phyloP scores from a whole-genome alignment of 1,284 basidiomycete species.

The Ustanciosporium gigantosporum region DNA sequence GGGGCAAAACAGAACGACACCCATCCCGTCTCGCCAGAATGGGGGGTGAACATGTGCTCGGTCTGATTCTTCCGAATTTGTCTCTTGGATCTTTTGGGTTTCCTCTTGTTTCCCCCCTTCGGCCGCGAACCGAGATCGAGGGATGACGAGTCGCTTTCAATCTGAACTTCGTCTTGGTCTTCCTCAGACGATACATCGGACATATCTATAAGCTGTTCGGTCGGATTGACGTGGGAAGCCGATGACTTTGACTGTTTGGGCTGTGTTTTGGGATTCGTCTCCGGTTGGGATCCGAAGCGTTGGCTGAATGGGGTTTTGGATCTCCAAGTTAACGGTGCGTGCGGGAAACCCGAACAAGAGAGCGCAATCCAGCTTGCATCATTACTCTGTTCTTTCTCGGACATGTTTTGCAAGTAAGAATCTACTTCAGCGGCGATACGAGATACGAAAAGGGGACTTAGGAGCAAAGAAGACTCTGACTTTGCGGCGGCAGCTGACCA shows the following conservation, averaged over 20 bases:
- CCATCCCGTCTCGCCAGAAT: conserved; percentile 31
- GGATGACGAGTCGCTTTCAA: conserved; percentile 15
- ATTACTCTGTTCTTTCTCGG: neutral
- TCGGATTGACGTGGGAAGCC: neutral
- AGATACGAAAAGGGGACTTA: conserved; percentile 14
- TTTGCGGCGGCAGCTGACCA: conserved; percentile 2
- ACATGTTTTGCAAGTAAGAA: conserved; percentile 1
- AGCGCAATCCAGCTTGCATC: conserved; percentile 11
- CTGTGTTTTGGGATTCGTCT: neutral
- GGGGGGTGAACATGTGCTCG: conserved; percentile 22
- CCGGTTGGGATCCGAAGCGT: conserved; percentile 8
- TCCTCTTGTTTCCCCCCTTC: neutral
- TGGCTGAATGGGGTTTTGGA: conserved; percentile 17
- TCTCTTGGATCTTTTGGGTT: conserved; percentile 11
- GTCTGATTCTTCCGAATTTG: conserved; percentile 20
- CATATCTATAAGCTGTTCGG: neutral
- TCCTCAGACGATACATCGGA: conserved; percentile 16
- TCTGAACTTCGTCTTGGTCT: neutral
- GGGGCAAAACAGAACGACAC: conserved; percentile 15
- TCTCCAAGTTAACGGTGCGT: conserved; percentile 46
- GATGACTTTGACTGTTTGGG: too few relatives aligned
- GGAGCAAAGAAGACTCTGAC: conserved; percentile 3
- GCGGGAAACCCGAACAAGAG: conserved; percentile 32
- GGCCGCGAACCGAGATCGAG: conserved; percentile 20
- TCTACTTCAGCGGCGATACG: conserved; percentile 11